Evolutionary conservation across 495 filamentous ascomycete genomes (phyloP).

Genomic region (Podospora pseudopauciseta): DNA sequence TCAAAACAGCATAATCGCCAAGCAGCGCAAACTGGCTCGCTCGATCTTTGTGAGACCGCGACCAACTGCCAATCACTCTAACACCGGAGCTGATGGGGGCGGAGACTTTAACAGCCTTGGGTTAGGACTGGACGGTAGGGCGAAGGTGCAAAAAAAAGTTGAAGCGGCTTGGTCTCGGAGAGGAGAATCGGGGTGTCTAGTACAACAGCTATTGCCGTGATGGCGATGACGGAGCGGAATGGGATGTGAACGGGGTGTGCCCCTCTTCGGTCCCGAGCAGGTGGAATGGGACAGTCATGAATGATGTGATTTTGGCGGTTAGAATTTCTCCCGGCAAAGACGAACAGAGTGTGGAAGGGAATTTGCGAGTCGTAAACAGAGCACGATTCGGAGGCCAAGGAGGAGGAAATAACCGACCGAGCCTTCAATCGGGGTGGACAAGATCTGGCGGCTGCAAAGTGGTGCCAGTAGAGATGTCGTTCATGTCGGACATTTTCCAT

Average conservation of each 20-base stretch:
- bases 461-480: background rate
- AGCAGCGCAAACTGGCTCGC: background rate
- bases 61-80: background rate
- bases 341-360: background rate
- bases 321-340: background rate
- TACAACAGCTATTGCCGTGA: background rate
- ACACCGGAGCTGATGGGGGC: background rate
- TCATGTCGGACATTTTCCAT: slow-evolving; percentile 3
- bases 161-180: background rate
- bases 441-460: background rate
- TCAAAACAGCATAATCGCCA: background rate
- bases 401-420: background rate
- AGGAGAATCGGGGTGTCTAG: background rate
- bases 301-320: background rate
- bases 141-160: background rate
- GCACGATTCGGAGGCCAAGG: background rate
- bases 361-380: background rate
- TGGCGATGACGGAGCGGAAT: background rate
- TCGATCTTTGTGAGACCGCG: background rate
- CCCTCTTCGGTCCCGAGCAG: background rate
- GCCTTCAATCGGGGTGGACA: background rate
- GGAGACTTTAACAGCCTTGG: background rate
- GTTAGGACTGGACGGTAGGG: background rate
- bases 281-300: background rate
- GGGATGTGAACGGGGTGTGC: background rate